phyloP scores from a whole-genome alignment of 495 filamentous ascomycete genomes.

The Hypoxylon trugodes region DNA sequence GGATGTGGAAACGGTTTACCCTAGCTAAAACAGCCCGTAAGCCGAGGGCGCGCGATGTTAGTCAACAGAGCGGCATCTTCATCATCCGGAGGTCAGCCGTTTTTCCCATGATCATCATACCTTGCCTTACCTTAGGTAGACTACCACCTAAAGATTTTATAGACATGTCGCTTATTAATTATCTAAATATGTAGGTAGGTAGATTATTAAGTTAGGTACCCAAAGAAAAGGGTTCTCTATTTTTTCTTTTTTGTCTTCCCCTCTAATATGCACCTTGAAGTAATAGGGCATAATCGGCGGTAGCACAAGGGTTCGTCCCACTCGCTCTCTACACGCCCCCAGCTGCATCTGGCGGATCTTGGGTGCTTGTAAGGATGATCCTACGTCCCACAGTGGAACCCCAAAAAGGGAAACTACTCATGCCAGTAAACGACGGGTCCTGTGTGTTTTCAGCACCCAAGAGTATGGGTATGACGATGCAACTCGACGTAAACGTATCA shows the following conservation, averaged over 20 bases:
- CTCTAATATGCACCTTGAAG: conserved; percentile 24
- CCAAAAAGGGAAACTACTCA: conserved; percentile 1
- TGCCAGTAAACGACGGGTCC: no score
- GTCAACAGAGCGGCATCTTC: no score
- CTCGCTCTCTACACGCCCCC: background rate
- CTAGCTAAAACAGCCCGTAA: background rate
- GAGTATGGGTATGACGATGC: no score
- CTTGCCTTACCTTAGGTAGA: no score
- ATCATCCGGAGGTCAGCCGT: background rate
- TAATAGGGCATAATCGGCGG: conserved; percentile 8
- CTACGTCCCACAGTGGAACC: conserved; percentile 15
- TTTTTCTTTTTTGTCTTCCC: background rate
- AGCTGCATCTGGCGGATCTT: conserved; percentile 30
- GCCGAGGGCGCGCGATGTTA: no score
- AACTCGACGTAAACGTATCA: no score
- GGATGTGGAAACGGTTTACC: conserved; percentile 19
- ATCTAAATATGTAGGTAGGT: no score
- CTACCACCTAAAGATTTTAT: no score
- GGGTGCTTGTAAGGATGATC: conserved; percentile 23
- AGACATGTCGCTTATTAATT: no score
- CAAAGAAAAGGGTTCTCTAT: background rate
- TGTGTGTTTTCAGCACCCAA: no score
- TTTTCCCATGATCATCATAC: no score
- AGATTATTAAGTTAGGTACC: no score
- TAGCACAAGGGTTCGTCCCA: background rate